These are phyloP conservation scores for Fusarium praegraminearum DNA, from an alignment of 2,329 filamentous ascomycete species.

Conservation along the genomic window DNA sequence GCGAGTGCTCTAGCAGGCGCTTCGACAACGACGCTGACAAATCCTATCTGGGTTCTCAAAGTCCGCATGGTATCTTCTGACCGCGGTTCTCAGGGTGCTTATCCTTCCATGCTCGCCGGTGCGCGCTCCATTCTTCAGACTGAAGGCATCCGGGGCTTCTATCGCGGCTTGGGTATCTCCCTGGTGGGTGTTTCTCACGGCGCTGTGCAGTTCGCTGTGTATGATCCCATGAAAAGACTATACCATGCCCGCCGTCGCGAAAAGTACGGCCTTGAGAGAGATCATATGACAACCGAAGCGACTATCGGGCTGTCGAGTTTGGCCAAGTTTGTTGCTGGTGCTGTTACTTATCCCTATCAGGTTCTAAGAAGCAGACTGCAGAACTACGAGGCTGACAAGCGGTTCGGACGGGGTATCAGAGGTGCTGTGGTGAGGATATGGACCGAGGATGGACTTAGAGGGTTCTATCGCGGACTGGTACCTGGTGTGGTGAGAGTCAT, in stretches of 20 bases:
- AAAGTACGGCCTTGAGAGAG: conserved; percentile 34
- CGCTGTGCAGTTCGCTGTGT: conserved; percentile 95
- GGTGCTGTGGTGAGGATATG: conserved; percentile 82
- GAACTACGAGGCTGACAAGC: conserved; percentile 82
- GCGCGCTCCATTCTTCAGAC: conserved; percentile 72
- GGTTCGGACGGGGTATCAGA: conserved; percentile 76
- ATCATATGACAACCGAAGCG: conserved; percentile 74
- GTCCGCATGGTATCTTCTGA: conserved; percentile 95
- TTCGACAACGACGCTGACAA: conserved; percentile 84
- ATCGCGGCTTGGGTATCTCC: conserved; percentile 85
- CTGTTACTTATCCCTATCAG: conserved; percentile 93
- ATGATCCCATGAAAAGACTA: conserved; percentile 75
- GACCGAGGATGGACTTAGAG: conserved; percentile 79
- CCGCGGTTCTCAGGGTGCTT: conserved; percentile 78
- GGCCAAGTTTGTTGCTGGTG: conserved; percentile 90
- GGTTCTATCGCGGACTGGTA: conserved; percentile 92
- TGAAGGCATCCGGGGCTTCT: conserved; percentile 85
- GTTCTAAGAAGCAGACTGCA: conserved; percentile 90
- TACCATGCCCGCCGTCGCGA: conserved; percentile 63
- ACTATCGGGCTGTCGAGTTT: conserved; percentile 83
- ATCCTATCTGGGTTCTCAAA: conserved; percentile 98
- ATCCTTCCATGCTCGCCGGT: conserved; percentile 81
- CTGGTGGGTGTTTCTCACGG: conserved; percentile 91
- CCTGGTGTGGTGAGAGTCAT: conserved; percentile 92
- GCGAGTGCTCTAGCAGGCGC: conserved; percentile 78